Evolutionary conservation across 176 grass and related monocot genomes (phyloP).

Genomic region (Bolboschoenus planiculmis): DNA sequence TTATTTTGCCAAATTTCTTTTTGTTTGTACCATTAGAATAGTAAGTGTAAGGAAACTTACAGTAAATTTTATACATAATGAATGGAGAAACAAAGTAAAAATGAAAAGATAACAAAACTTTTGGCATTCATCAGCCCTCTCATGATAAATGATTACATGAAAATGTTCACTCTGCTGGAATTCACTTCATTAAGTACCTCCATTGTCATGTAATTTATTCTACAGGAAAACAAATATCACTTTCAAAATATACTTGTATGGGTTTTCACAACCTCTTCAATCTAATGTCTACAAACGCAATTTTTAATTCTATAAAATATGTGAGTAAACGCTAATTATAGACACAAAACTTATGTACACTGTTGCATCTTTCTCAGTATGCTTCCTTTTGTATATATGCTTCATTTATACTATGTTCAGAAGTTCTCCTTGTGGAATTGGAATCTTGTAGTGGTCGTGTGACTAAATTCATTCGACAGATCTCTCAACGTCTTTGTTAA

Average conservation of each 20-base stretch:
- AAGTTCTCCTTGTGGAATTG: constrained; percentile 99
- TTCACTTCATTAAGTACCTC: not conserved
- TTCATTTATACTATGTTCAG: constrained; percentile 29
- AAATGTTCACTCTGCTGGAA: not conserved
- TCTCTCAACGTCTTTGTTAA: constrained; percentile 76
- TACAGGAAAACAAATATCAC: constrained; percentile 9
- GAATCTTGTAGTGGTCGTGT: constrained; percentile 81
- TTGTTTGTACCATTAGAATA: not conserved
- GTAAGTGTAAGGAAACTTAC: not conserved
- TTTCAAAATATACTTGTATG: constrained; percentile 14
- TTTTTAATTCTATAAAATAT: constrained; percentile 6
- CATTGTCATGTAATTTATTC: constrained; percentile 17
- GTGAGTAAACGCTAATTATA: constrained; percentile 20
- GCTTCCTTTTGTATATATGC: constrained; percentile 26
- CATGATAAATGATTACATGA: constrained; percentile 3
- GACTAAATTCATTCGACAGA: constrained; percentile 88
- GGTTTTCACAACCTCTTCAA: not conserved
- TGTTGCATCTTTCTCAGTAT: constrained; percentile 34
- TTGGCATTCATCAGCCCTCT: not conserved
- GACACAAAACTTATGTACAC: constrained; percentile 29
- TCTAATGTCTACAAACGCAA: constrained; percentile 13
- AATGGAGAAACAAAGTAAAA: not conserved
- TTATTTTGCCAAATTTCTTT: not conserved
- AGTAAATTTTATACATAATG: not conserved
- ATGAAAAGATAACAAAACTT: not conserved